Evolutionary conservation across 257 asterid genomes (phyloP), one percentile per base, ranked within the genome.

Genomic region (Salvia rosmarinus): DNA sequence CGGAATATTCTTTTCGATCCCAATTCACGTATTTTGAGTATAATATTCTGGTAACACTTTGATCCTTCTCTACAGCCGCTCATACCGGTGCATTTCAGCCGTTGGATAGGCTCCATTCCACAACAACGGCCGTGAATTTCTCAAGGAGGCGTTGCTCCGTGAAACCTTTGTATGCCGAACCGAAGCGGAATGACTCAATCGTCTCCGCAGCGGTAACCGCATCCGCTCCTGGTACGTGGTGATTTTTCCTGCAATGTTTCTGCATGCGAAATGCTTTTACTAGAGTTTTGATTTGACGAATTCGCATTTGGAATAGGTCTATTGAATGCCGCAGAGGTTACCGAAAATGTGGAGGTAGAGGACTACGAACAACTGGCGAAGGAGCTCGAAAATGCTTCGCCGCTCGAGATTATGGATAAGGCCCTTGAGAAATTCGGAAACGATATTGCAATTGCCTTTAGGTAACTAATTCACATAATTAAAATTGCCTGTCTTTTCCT

Each of bases 401-500:
- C 96, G 17, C 95, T 89, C 6, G 85, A 87, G 84, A 87, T 89
- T 37, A 85, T 89, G 88, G 96, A 89, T 46, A 87, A 78, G 74
- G 92, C 96, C 43, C 89, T 89, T 12, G 88, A 83, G 63, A 87
- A 75, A 42, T 89, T 87, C 66, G 96, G 96, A n/a, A 70, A 83
- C 64, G 90, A 87, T 39, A 85, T 87, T 46, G 95, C 96, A 4
- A 87, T 89, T 66, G 96, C 98, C 72, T 92, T 92, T 80, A 89
- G 98, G 98, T 92, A 84, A 59, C 54, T 54, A 80, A 50, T 61
- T 54, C 54, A 9, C 43, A 40, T n/a, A 54, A 4, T 32, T 25
- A 12, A 12, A 9, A 3, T 20, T 40, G 9, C 44, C 5, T 6
- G 1, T 50, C 58, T 10, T 37, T 39, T 59, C 47, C 20, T 44